Percentiles rank a stretch among this genome's conserved stretches.
phyloP scores from a whole-genome alignment of 163 green algal genomes.

The Volvox carteri region DNA sequence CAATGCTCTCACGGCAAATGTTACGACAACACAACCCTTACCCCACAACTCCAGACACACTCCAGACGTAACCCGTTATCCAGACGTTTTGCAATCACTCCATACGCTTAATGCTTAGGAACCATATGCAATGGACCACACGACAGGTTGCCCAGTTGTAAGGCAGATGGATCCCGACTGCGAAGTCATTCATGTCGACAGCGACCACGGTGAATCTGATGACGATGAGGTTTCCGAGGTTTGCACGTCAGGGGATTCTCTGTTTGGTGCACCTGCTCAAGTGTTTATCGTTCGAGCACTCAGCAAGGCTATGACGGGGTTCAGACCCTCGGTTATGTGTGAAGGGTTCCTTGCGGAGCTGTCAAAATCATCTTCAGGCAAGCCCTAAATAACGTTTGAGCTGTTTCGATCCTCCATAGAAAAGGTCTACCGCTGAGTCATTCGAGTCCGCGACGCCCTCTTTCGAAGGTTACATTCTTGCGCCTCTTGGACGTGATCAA shows the following conservation, averaged over 20 bases:
- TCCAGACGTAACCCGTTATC: no score
- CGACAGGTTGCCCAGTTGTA: no score
- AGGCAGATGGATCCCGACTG: constrained; percentile 11
- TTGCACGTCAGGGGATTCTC: neutral
- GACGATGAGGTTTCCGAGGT: neutral
- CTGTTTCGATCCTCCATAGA: neutral
- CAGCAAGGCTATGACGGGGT: constrained; percentile 8
- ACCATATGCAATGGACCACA: no score
- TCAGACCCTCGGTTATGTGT: constrained; percentile 24
- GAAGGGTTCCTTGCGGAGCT: constrained; percentile 36
- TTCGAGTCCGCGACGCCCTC: neutral
- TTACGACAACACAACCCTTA: no score
- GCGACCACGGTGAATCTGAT: constrained; percentile 22
- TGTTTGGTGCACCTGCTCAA: neutral
- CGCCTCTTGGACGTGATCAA: constrained; percentile 3
- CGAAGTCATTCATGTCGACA: constrained; percentile 27
- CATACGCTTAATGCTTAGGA: no score
- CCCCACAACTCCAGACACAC: no score
- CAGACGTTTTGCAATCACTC: no score
- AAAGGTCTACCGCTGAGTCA: neutral
- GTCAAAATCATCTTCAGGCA: constrained; percentile 5
- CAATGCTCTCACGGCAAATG: no score
- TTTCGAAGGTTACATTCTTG: constrained; percentile 19
- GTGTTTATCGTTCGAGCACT: constrained; percentile 19
- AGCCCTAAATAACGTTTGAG: neutral